A percentile compares a stretch with the other conserved stretches of the same genome.
These are phyloP conservation scores for Puccinellia tenuiflora DNA, from an alignment of 176 grass and related monocot species.

Conservation along the genomic window DNA sequence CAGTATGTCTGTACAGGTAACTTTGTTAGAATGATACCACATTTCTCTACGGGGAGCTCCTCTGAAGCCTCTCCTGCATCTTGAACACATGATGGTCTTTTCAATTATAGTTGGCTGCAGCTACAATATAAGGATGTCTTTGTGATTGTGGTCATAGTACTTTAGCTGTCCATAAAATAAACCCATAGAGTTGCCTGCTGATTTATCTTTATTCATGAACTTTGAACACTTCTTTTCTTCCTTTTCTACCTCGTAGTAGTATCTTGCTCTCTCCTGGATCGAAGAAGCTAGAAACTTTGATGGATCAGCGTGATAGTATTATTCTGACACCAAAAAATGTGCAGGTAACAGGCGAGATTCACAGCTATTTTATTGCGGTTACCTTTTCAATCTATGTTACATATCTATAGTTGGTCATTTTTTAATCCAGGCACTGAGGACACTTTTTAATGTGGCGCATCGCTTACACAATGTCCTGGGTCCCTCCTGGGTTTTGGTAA, in stretches of 20 bases:
- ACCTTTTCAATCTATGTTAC: neutral
- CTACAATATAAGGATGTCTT: neutral
- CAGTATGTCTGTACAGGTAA: neutral
- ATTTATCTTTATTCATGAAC: neutral
- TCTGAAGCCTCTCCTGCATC: neutral
- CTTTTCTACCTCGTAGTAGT: constrained; percentile 47
- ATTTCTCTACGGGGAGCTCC: neutral
- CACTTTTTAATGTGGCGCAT: constrained; percentile 97
- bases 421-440: constrained; percentile 72
- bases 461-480: constrained; percentile 95
- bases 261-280: constrained; percentile 71
- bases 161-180: constrained; percentile 20
- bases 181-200: neutral
- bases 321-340: constrained; percentile 94
- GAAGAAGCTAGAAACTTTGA: constrained; percentile 60
- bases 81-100: constrained; percentile 9
- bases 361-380: constrained; percentile 9
- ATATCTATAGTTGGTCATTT: constrained; percentile 26
- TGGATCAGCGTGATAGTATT: constrained; percentile 86
- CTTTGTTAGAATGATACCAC: constrained; percentile 2
- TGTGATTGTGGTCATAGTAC: constrained; percentile 11
- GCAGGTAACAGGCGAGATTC: constrained; percentile 43
- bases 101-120: neutral
- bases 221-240: constrained; percentile 17
- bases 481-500: constrained; percentile 97